Base-by-base conservation (phyloP, 352 stramenopile genomes). In the Peronospora farinosa region DNA sequence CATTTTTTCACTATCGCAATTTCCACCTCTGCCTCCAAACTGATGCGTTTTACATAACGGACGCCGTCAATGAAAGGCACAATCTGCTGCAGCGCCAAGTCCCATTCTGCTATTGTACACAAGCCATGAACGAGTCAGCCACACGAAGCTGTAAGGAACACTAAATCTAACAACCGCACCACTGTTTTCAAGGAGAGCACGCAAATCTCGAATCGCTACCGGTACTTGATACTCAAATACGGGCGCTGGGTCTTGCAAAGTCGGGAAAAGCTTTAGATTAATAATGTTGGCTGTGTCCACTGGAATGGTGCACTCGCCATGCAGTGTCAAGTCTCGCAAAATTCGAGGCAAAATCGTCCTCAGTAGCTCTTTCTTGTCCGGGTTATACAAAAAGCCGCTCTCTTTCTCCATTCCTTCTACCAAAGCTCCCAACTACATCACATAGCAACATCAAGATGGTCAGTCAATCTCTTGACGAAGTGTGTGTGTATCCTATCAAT, bases 21-120 rank as follows among this genome's bases (percentile, higher is more conserved):
- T 50, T 94, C 83, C 12, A 96, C 84, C 44, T 95, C 82, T 32
- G 86, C 81, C 35, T 94, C 84, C 32, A 96, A 44, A 48, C 77
- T 87, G 47, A 96, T 95, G 40, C 85, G 82, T 58, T 94, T 95
- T 35, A 93, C 68, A 67, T 93, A 95, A 41, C 87, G 86, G 51
- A 96, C 79, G 35, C 86, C 86, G 57, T 96, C 85, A 41, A 96
- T 91, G 60, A 92, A 92, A 12, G 86, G 86, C 40, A 96, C 78
- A 49, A 96, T 92, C 51, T 96, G 84, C 54, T 88, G 79, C 32
- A 95, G 52, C 16, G 84, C 83, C 33, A 95, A 60, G 25, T 94
- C 85, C 84, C 84, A 93, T 66, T 94, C 84, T 27, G 78, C 73
- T 91, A 40, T 51, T 27, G 16, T 27, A 51, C 9, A 21, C 12